Evolutionary conservation across 768 basidiomycete genomes (phyloP).

Genomic region (Tricholoma saponaceum): DNA sequence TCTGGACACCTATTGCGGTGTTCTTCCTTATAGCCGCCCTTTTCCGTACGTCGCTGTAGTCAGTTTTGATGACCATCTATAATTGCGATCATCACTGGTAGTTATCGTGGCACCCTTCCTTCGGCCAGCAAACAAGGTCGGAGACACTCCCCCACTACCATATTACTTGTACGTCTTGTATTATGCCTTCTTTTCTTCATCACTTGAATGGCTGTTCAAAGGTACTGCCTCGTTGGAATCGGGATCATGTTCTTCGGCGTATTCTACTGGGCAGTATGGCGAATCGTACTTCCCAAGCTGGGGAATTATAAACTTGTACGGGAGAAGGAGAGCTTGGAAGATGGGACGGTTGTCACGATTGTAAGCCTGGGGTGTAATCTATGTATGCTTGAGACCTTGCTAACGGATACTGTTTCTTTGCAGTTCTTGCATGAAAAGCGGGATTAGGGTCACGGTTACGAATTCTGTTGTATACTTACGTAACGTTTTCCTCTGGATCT

Average conservation of each 20-base stretch:
- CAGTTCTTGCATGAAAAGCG: not conserved
- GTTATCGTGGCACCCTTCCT: conserved; percentile 57
- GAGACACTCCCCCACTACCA: conserved; percentile 58
- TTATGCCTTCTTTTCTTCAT: not conserved
- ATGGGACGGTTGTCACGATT: not conserved
- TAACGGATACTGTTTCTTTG: not conserved
- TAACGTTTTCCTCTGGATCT: too few species aligned
- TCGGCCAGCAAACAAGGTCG: conserved; percentile 48
- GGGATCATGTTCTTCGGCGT: not conserved
- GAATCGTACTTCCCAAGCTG: not conserved
- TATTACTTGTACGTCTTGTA: conserved; percentile 41
- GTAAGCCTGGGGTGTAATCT: not conserved
- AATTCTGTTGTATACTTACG: too few species aligned
- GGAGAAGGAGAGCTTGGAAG: not conserved
- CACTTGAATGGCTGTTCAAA: not conserved
- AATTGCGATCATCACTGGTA: conserved; percentile 5
- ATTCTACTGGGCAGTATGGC: not conserved
- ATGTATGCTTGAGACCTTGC: too few species aligned
- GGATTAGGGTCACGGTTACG: not conserved
- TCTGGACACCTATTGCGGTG: not conserved
- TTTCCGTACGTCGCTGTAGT: not conserved
- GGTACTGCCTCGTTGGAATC: not conserved
- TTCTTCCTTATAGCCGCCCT: not conserved
- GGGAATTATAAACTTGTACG: not conserved
- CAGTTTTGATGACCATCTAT: not conserved